These are phyloP conservation scores for Pseudozyma pruni DNA, from an alignment of 1,284 basidiomycete genomes.

Conservation along the genomic window DNA sequence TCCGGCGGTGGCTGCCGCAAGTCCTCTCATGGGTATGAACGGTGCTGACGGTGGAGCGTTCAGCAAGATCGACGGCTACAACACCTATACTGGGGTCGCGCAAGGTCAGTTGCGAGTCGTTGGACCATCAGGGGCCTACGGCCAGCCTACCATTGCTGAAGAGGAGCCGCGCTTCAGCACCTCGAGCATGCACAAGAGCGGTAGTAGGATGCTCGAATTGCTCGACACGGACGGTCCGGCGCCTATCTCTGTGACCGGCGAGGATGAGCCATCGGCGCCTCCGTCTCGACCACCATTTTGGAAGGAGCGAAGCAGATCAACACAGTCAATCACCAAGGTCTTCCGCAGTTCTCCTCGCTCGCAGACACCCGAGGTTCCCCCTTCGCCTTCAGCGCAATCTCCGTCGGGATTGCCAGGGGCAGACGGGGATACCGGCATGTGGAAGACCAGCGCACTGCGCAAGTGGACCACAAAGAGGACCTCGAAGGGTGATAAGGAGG, in stretches of 20 bases:
- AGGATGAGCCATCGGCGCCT: constrained; percentile 10
- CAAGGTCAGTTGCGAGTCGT: constrained; percentile 31
- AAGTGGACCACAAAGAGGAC: constrained; percentile 29
- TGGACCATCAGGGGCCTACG: constrained; percentile 6
- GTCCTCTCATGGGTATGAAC: constrained; percentile 25
- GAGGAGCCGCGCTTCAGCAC: constrained; percentile 11
- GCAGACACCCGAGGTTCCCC: neutral
- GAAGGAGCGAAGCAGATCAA: constrained; percentile 35
- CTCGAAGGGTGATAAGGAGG: constrained; percentile 11
- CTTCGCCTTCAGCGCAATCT: constrained; percentile 11
- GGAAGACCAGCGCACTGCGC: constrained; percentile 22
- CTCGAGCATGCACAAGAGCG: constrained; percentile 26
- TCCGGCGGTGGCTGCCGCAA: constrained; percentile 30
- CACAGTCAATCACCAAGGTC: constrained; percentile 28
- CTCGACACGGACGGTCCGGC: constrained; percentile 27
- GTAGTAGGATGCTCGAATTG: constrained; percentile 42
- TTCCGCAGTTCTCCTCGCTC: constrained; percentile 21
- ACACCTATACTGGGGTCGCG: constrained; percentile 29
- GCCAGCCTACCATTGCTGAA: constrained; percentile 8
- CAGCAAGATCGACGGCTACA: constrained; percentile 34
- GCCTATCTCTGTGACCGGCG: constrained; percentile 24
- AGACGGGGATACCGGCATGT: constrained; percentile 29
- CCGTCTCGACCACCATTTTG: constrained; percentile 27
- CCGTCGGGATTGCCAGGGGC: constrained; percentile 5
- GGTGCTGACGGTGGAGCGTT: constrained; percentile 18